Conservation (phyloP, 768 basidiomycete species). For the Trametes maxima region DNA sequence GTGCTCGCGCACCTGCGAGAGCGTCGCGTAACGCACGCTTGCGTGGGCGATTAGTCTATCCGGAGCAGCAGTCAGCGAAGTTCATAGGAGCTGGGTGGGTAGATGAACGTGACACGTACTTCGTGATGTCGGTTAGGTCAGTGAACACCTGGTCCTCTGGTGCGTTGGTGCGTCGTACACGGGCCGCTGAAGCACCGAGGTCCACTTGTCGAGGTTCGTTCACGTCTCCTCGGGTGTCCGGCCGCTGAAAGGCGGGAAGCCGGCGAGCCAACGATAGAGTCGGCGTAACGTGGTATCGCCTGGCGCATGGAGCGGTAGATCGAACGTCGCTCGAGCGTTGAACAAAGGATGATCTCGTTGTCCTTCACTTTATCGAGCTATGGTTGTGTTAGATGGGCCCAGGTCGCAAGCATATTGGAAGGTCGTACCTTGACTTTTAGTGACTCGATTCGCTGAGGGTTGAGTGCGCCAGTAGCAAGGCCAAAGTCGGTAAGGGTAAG, state of each 20-base stretch:
- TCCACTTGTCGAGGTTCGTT: conserved; percentile 99
- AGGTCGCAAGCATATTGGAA: background rate
- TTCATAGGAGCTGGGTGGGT: background rate
- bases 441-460: conserved; percentile 92
- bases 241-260: conserved; percentile 98
- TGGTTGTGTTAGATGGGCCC: conserved; percentile 3
- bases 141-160: conserved; percentile 98
- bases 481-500: conserved; percentile 98
- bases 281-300: conserved; percentile 91
- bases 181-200: conserved; percentile 85
- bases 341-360: conserved; percentile 84
- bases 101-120: too few species aligned
- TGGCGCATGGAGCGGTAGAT: conserved; percentile 92
- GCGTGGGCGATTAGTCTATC: conserved; percentile 85
- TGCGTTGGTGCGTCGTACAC: conserved; percentile 93
- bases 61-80: background rate
- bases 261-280: conserved; percentile 96
- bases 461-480: conserved; percentile 93
- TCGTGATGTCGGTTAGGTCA: conserved; percentile 83
- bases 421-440: conserved; percentile 81
- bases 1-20: conserved; percentile 72
- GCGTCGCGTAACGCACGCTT: conserved; percentile 73
- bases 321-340: conserved; percentile 91
- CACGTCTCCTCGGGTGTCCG: conserved; percentile 96
- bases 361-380: conserved; percentile 98